Percentiles rank a stretch among this genome's conserved stretches.
These are phyloP conservation scores for Pelargonium myrrhifolium DNA, from an alignment of 441 rosid genomes.

Conservation along the genomic window DNA sequence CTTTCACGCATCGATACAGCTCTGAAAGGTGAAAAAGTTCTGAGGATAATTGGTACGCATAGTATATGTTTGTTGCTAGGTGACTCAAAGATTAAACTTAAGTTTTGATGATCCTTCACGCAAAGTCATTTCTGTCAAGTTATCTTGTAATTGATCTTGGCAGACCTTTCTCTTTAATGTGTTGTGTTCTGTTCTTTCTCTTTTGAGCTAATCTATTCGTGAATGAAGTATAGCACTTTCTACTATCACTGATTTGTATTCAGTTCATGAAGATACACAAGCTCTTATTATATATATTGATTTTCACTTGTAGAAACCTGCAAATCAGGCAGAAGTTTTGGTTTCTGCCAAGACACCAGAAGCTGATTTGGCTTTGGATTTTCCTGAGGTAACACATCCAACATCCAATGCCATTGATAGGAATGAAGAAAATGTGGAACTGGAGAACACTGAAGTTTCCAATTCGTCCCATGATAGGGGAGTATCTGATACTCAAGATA, in stretches of 20 bases:
- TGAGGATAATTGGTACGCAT: background rate
- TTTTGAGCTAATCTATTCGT: background rate
- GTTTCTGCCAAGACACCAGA: conserved; percentile 42
- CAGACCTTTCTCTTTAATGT: background rate
- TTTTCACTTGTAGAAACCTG: conserved; percentile 37
- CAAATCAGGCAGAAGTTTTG: conserved; percentile 41
- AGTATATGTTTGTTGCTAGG: background rate
- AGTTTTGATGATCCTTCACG: background rate
- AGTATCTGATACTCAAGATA: conserved; percentile 16
- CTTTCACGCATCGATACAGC: background rate
- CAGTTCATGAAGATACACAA: background rate
- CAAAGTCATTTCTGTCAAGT: background rate
- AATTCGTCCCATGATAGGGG: conserved; percentile 26
- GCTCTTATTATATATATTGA: background rate
- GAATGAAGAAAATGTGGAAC: conserved; percentile 19
- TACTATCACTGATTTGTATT: background rate
- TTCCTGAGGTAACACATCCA: conserved; percentile 31
- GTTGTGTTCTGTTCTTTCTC: background rate
- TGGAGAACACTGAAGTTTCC: conserved; percentile 21
- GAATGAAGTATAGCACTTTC: background rate
- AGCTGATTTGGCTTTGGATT: conserved; percentile 18
- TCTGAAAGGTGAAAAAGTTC: background rate
- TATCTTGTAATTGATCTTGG: background rate
- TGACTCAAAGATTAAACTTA: background rate
- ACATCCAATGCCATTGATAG: conserved; percentile 21